Base-by-base conservation (phyloP, 2,329 filamentous ascomycete species). In the Aspergillus calidoustus region DNA sequence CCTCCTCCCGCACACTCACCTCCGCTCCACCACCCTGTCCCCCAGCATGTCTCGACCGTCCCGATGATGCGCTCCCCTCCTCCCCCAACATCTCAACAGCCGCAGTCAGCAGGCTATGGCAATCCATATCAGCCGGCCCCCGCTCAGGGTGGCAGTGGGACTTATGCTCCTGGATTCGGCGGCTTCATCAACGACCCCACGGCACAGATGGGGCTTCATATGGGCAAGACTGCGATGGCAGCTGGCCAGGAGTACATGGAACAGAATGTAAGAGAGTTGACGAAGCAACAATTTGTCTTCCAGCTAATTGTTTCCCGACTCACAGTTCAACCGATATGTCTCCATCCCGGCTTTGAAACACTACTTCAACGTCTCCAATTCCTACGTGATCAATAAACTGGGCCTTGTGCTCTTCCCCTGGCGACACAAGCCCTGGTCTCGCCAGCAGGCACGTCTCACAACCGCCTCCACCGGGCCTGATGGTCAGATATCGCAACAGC, bases 281-380 rank as follows among this genome's bases (percentile, higher is more conserved):
- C 22, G 30, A 7, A 44, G 43, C 38, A 15, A 31, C 7, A 43
- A 30, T 49, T 13, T 23, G n/a, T 28, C n/a, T 1, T 2, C 28
- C 47, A 52, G 44, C 23, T 54, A 43, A 67, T 47, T 34, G 48
- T 15, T 28, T 3, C 22, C 19, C 25, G n/a, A 22, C 28, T n/a
- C 25, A 54, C 62, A 91, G 89, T 82, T 91, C 71, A 90, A 89
- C 71, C 87, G 88, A 77, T 97, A 94, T 80, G 89, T 99, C 79
- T 97, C 93, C 73, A 91, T 98, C 70, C 90, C 91, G 15, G 92
- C 92, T 19, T 85, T 99, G 49, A 99, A 99, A 80, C 95, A 97
- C 81, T 99, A 98, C 85, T 99, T 99, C 83, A 97, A 98, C 80
- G 95, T 99, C 66, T 96, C 93, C 68, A 99, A 99, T 83, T 91